These are phyloP conservation scores for Solanum aculeatissimum DNA, from an alignment of 305 asterid genomes.

Conservation along the genomic window DNA sequence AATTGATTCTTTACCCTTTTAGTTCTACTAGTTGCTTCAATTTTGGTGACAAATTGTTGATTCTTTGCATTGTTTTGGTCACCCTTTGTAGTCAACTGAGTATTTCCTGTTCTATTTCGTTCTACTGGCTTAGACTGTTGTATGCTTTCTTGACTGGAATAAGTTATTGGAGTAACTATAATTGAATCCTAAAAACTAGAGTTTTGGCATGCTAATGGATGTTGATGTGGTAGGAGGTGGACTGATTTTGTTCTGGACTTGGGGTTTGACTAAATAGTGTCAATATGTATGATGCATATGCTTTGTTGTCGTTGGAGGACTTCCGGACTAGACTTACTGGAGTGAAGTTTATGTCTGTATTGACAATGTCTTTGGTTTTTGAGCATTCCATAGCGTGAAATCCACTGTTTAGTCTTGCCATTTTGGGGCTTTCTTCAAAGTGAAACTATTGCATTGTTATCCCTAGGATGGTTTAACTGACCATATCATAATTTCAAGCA, in stretches of 20 bases:
- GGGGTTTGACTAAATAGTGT: background rate
- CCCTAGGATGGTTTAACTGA: background rate
- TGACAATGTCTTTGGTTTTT: background rate
- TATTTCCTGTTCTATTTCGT: background rate
- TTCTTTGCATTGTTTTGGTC: background rate
- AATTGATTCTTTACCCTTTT: background rate
- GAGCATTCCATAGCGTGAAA: background rate
- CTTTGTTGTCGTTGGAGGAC: background rate
- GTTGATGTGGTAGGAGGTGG: background rate
- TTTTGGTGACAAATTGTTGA: background rate
- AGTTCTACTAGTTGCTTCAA: background rate
- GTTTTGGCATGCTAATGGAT: background rate
- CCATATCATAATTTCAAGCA: background rate
- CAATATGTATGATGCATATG: background rate
- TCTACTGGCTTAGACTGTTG: background rate
- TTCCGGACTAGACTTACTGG: background rate
- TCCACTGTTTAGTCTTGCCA: background rate
- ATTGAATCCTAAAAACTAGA: background rate
- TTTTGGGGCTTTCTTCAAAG: background rate
- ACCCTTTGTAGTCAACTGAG: background rate
- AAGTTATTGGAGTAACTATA: background rate
- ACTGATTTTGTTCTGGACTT: background rate
- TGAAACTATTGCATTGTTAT: background rate
- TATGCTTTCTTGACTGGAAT: background rate
- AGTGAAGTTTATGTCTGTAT: background rate